These are phyloP conservation scores for Scedosporium apiospermum DNA, from an alignment of 2,329 filamentous ascomycete genomes.

Conservation along the genomic window DNA sequence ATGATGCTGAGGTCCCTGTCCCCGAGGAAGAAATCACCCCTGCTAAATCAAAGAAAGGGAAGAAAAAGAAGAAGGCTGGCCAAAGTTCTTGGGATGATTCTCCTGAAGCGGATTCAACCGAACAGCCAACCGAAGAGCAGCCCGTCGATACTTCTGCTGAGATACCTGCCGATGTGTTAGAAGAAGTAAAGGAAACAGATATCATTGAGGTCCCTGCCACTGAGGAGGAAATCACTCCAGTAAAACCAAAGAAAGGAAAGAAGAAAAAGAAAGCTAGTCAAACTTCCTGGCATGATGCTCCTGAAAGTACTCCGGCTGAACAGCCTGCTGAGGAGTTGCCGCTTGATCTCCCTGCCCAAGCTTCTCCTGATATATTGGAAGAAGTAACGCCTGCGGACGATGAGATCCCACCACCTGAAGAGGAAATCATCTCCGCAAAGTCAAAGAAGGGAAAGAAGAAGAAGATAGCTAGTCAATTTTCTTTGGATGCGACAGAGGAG, in stretches of 20 bases:
- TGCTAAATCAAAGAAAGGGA: neutral
- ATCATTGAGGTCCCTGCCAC: constrained; percentile 2
- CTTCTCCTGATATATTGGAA: neutral
- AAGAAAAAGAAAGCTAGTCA: neutral
- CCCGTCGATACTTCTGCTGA: constrained; percentile 7
- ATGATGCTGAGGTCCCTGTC: neutral
- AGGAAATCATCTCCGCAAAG: neutral
- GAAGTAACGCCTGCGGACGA: neutral
- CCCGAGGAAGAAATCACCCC: constrained; percentile 7
- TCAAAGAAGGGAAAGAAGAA: constrained; percentile 3
- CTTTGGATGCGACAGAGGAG: neutral
- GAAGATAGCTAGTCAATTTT: constrained; percentile 5
- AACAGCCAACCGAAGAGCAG: constrained; percentile 3
- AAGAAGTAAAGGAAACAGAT: constrained; percentile 7
- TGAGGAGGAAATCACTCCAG: constrained; percentile 7
- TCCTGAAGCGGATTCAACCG: neutral
- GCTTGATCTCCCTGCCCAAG: neutral
- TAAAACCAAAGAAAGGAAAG: constrained; percentile 19
- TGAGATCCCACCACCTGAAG: neutral
- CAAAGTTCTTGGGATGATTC: constrained; percentile 2
- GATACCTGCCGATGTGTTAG: constrained; percentile 4
- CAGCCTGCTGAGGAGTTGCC: neutral
- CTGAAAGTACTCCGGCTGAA: neutral
- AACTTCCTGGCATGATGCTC: constrained; percentile 2
- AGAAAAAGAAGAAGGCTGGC: neutral